These are phyloP conservation scores for Byssothecium circinans DNA, from an alignment of 2,329 filamentous ascomycete genomes.

Conservation along the genomic window DNA sequence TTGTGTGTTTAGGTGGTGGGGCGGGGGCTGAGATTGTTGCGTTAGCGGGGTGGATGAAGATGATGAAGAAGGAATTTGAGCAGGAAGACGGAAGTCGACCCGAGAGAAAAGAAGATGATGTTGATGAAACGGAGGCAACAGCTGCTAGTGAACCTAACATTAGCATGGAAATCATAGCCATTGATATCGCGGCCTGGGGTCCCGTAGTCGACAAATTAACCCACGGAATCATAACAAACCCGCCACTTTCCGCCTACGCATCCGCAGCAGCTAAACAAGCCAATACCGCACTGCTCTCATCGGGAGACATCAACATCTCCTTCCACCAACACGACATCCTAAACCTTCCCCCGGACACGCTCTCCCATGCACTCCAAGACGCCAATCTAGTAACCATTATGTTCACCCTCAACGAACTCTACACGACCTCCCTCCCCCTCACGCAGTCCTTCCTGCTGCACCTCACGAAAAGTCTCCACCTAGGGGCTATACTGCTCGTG, in stretches of 20 bases:
- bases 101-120: background rate
- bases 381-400: conserved; percentile 72
- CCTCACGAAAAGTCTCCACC: conserved; percentile 61
- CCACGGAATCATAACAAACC: conserved; percentile 56
- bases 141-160: no score
- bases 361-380: conserved; percentile 35
- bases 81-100: conserved; percentile 4
- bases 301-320: conserved; percentile 27
- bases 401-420: conserved; percentile 96
- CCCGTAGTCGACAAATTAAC: conserved; percentile 63
- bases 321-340: conserved; percentile 59
- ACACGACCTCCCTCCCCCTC: conserved; percentile 71
- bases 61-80: conserved; percentile 16
- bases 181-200: conserved; percentile 83
- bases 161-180: conserved; percentile 58
- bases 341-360: conserved; percentile 37
- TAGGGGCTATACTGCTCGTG: conserved; percentile 73
- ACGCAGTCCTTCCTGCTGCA: conserved; percentile 76
- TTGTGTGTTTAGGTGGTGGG: conserved; percentile 65
- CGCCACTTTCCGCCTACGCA: conserved; percentile 51
- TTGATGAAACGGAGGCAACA: no score
- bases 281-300: conserved; percentile 45
- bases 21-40: conserved; percentile 68
- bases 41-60: conserved; percentile 57
- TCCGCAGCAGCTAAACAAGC: conserved; percentile 48